Conservation (phyloP, 1,139 yeast genomes). For the Hyphopichia khmerensis region DNA sequence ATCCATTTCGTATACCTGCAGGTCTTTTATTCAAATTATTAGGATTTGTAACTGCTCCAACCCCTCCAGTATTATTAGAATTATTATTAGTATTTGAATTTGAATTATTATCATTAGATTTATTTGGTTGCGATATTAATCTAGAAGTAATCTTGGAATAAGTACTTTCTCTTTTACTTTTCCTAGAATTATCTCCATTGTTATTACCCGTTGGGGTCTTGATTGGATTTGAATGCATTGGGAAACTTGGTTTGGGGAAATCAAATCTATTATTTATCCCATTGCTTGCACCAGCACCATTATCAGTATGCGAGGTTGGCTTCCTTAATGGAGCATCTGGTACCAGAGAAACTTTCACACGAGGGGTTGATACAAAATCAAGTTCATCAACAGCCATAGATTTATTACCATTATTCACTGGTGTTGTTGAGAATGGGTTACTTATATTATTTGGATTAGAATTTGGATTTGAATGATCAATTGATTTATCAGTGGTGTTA, state of each 20-base stretch:
- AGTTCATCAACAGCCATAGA: constrained; percentile 23
- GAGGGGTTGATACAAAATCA: constrained; percentile 43
- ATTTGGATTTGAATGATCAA: constrained; percentile 1
- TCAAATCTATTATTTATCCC: constrained; percentile 20
- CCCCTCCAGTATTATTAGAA: constrained; percentile 7
- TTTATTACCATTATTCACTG: constrained; percentile 10
- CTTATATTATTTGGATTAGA: constrained; percentile 12
- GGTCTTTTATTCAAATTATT: constrained; percentile 10
- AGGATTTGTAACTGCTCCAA: constrained; percentile 6
- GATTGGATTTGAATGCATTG: constrained; percentile 12
- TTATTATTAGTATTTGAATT: constrained; percentile 6
- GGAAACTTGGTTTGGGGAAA: constrained; percentile 35
- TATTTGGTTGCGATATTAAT: constrained; percentile 47
- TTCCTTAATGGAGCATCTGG: constrained; percentile 59
- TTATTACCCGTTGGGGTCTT: constrained; percentile 5
- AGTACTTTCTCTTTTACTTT: constrained; percentile 25
- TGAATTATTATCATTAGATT: constrained; percentile 7
- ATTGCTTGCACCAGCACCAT: constrained; percentile 4
- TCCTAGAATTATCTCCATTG: constrained; percentile 10
- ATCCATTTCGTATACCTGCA: constrained; percentile 13
- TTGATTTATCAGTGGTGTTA: neutral
- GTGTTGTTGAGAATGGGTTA: constrained; percentile 23
- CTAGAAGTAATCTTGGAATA: constrained; percentile 54
- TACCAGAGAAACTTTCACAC: constrained; percentile 36
- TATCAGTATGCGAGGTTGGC: constrained; percentile 30